Conservation (phyloP, 129 eudicot genomes). For the Solidago caesia region DNA sequence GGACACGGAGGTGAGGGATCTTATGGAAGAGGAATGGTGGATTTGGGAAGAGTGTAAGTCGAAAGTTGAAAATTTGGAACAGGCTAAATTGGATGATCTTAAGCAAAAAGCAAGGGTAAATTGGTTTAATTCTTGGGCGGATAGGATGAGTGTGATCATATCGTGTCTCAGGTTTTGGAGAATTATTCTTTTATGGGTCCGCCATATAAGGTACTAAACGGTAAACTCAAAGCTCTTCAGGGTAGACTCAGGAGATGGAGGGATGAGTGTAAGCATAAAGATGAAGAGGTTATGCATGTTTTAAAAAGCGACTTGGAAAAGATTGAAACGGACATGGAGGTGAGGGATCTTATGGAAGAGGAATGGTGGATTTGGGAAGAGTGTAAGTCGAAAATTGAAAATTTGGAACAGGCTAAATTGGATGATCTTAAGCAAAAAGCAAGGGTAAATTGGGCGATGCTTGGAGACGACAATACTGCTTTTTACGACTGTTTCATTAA, state of each 20-base stretch:
- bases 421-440: background rate
- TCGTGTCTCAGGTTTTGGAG: background rate
- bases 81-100: background rate
- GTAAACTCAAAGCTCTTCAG: background rate
- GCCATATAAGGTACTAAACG: background rate
- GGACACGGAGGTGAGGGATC: background rate
- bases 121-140: slow-evolving; percentile 4
- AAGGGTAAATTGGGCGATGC: background rate
- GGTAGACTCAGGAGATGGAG: background rate
- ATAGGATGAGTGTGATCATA: background rate
- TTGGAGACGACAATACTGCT: background rate
- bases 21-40: background rate
- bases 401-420: background rate
- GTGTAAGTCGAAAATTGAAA: background rate
- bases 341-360: background rate
- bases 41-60: background rate
- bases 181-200: background rate
- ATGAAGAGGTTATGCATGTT: background rate
- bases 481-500: too few species aligned
- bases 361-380: background rate
- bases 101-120: background rate
- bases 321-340: background rate
- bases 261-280: background rate
- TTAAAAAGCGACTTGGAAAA: background rate
- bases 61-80: background rate